Conservation (phyloP, 345 rosid genomes). For the Salix udensis region DNA sequence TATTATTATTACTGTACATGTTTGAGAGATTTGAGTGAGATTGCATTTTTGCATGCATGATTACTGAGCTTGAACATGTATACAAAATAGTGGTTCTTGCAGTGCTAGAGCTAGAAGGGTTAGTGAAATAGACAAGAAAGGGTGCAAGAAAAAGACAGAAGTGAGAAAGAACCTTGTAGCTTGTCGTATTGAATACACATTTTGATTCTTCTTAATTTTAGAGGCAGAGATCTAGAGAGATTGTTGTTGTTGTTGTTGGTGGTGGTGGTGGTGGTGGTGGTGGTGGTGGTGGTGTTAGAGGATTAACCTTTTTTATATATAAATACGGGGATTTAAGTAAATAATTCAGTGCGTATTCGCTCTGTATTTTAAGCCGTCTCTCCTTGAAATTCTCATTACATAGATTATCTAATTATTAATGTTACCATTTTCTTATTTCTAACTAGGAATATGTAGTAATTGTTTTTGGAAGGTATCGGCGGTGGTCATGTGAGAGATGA, state of each 20-base stretch:
- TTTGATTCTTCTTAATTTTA: conserved; percentile 32
- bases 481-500: conserved; percentile 44
- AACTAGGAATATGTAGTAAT: conserved; percentile 5
- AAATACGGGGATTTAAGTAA: neutral
- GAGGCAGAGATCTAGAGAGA: conserved; percentile 4
- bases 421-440: conserved; percentile 7
- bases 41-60: conserved; percentile 11
- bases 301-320: neutral
- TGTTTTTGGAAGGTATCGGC: conserved; percentile 28
- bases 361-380: conserved; percentile 55
- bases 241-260: too few species aligned
- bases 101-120: neutral
- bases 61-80: neutral
- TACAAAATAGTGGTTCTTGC: neutral
- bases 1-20: neutral
- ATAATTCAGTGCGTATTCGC: conserved; percentile 29
- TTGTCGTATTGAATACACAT: conserved; percentile 35
- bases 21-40: conserved; percentile 1
- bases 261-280: too few species aligned
- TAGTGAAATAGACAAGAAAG: conserved; percentile 49
- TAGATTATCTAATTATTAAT: conserved; percentile 13
- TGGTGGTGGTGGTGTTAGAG: too few species aligned
- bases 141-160: conserved; percentile 46
- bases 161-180: conserved; percentile 41
- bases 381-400: conserved; percentile 40